These are phyloP conservation scores for Amoeboaphelidium occidentale DNA, from an alignment of 371 early-diverging fungal species.

Conservation along the genomic window DNA sequence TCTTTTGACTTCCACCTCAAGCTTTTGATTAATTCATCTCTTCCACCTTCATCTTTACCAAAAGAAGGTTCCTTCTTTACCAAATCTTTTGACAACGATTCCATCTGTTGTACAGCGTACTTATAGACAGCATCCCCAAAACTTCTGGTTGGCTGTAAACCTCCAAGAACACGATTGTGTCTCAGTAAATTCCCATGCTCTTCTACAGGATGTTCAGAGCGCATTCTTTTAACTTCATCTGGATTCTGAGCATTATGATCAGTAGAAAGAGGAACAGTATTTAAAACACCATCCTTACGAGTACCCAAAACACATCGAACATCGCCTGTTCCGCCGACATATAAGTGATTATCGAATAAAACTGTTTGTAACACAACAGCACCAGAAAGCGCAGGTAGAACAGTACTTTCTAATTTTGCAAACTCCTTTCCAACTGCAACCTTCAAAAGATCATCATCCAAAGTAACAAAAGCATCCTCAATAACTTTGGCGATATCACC, in stretches of 20 bases:
- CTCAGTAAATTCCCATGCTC: slow-evolving; percentile 26
- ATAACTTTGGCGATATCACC: neutral
- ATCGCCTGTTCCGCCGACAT: slow-evolving; percentile 38
- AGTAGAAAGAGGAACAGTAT: slow-evolving; percentile 28
- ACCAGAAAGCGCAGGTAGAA: neutral
- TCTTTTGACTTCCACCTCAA: too few relatives aligned
- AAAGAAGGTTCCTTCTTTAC: too few relatives aligned
- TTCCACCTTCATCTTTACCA: too few relatives aligned
- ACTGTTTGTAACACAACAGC: neutral
- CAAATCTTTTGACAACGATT: neutral
- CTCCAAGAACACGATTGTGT: slow-evolving; percentile 41
- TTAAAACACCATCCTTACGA: slow-evolving; percentile 13
- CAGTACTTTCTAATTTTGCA: neutral
- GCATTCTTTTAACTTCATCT: slow-evolving; percentile 29
- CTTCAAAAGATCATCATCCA: neutral
- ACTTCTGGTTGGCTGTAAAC: slow-evolving; percentile 42
- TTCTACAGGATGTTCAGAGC: slow-evolving; percentile 52
- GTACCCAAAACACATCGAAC: slow-evolving; percentile 31
- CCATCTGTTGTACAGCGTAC: neutral
- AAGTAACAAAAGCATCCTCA: neutral
- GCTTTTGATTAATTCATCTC: too few relatives aligned
- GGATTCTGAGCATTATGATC: slow-evolving; percentile 44
- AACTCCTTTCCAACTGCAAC: neutral
- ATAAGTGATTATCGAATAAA: slow-evolving; percentile 1
- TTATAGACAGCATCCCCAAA: slow-evolving; percentile 23